phyloP scores from a whole-genome alignment of 202 grass and related monocot genomes.

The Zizania palustris region DNA sequence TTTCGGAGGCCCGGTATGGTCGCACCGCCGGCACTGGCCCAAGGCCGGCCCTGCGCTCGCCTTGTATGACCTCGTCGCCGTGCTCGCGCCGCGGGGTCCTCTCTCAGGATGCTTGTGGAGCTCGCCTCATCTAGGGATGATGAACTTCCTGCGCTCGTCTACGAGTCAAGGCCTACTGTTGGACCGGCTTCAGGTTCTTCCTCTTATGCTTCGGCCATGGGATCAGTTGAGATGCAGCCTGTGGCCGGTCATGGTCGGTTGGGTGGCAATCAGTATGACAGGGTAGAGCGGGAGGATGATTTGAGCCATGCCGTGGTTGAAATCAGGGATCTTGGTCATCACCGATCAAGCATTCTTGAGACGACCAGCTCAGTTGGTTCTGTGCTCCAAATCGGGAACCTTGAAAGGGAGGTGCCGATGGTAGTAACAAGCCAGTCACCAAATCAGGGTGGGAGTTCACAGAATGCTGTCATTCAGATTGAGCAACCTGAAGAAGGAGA shows the following conservation, averaged over 20 bases:
- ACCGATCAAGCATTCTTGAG: neutral
- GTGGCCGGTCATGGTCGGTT: constrained; percentile 29
- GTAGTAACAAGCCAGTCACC: constrained; percentile 8
- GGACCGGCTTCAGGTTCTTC: constrained; percentile 39
- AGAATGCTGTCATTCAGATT: constrained; percentile 66
- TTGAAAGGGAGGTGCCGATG: constrained; percentile 12
- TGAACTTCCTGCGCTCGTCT: constrained; percentile 88
- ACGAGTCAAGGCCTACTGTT: constrained; percentile 77
- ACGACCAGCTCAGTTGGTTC: constrained; percentile 29
- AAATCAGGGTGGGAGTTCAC: constrained; percentile 46
- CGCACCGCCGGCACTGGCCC: too few species aligned
- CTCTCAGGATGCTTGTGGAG: constrained; percentile 90
- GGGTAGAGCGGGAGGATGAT: constrained; percentile 46
- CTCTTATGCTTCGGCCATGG: constrained; percentile 48
- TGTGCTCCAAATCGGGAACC: constrained; percentile 19
- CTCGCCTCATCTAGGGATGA: constrained; percentile 86
- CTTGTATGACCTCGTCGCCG: constrained; percentile 81
- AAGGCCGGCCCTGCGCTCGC: too few species aligned
- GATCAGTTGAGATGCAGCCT: constrained; percentile 73
- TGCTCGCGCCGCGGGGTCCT: constrained; percentile 79
- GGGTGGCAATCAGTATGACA: constrained; percentile 25
- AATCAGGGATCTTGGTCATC: constrained; percentile 51
- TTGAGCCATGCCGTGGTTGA: constrained; percentile 38
- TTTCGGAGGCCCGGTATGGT: too few species aligned
- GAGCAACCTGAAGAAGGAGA: constrained; percentile 57